phyloP scores from a whole-genome alignment of 1,284 basidiomycete genomes.

The Pascua guehoae region DNA sequence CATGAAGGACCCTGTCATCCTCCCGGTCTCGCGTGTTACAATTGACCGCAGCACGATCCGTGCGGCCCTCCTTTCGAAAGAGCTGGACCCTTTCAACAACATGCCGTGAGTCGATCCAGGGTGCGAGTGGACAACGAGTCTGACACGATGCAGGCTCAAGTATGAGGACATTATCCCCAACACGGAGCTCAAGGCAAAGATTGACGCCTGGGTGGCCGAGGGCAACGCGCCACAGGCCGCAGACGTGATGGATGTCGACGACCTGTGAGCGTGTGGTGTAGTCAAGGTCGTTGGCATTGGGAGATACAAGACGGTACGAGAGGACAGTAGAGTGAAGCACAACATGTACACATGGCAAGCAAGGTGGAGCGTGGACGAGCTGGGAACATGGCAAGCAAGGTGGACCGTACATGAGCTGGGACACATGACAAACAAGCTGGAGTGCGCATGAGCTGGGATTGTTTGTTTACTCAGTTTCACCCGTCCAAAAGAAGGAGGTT shows the following conservation, averaged over 20 bases:
- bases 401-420: too few relatives aligned
- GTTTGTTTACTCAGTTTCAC: background rate
- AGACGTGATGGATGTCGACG: conserved; percentile 44
- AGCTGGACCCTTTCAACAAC: conserved; percentile 87
- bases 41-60: conserved; percentile 94
- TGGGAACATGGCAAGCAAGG: too few relatives aligned
- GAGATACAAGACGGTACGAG: background rate
- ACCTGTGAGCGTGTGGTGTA: conserved; percentile 11
- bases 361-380: too few relatives aligned
- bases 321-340: background rate
- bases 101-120: conserved; percentile 52
- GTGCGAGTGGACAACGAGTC: background rate
- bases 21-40: conserved; percentile 77
- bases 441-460: too few relatives aligned
- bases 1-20: conserved; percentile 91
- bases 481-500: too few relatives aligned
- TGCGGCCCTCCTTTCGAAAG: conserved; percentile 85
- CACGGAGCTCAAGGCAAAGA: conserved; percentile 60
- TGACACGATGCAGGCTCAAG: conserved; percentile 51
- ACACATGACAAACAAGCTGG: too few relatives aligned
- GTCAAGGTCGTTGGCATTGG: background rate
- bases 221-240: conserved; percentile 39
- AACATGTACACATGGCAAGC: background rate
- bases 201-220: conserved; percentile 60
- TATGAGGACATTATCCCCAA: conserved; percentile 79